Percentiles rank a stretch among this genome's conserved stretches.
phyloP scores from a whole-genome alignment of 139 green algal species.

The Limnomonas spitsbergensis region DNA sequence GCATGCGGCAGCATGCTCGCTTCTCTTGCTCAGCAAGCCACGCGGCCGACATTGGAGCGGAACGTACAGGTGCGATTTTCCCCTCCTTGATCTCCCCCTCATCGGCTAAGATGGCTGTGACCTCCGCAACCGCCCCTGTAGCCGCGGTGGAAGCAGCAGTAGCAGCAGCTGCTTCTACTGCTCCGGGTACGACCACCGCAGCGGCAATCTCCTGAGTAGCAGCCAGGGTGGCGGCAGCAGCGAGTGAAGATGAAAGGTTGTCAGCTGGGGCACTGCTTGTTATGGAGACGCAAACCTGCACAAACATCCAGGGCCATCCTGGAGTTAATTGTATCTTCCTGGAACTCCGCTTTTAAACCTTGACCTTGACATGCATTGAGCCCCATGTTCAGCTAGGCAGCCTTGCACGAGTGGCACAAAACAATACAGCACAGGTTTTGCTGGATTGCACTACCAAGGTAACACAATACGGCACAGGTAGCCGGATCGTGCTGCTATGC shows the following conservation, averaged over 20 bases:
- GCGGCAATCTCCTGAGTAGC: not conserved
- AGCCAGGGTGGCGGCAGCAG: not conserved
- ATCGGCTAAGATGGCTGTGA: not conserved
- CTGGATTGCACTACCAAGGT: too few relatives aligned
- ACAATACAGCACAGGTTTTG: too few relatives aligned
- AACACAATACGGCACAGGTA: too few relatives aligned
- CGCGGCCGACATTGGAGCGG: not conserved
- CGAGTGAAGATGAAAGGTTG: too few relatives aligned
- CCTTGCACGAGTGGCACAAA: too few relatives aligned
- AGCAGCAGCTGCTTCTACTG: not conserved
- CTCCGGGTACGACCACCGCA: not conserved
- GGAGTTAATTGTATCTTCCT: too few relatives aligned
- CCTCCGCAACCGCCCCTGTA: constrained; percentile 5
- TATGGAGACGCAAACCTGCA: too few relatives aligned
- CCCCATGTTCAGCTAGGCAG: constrained; percentile 24
- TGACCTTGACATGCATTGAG: too few relatives aligned
- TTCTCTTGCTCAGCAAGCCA: constrained; percentile 2
- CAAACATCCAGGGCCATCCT: too few relatives aligned
- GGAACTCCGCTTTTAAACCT: constrained; percentile 44
- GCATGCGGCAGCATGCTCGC: constrained; percentile 66
- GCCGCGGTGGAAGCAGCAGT: not conserved
- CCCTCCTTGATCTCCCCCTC: constrained; percentile 39
- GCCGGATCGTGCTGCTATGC: too few relatives aligned
- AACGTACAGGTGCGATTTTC: constrained; percentile 41
- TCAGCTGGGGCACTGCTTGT: too few relatives aligned